A percentile compares a stretch with the other conserved stretches of the same genome.
Evolutionary conservation across 176 grass and related monocot genomes (phyloP).

Genomic region (Aegilops umbellulata): DNA sequence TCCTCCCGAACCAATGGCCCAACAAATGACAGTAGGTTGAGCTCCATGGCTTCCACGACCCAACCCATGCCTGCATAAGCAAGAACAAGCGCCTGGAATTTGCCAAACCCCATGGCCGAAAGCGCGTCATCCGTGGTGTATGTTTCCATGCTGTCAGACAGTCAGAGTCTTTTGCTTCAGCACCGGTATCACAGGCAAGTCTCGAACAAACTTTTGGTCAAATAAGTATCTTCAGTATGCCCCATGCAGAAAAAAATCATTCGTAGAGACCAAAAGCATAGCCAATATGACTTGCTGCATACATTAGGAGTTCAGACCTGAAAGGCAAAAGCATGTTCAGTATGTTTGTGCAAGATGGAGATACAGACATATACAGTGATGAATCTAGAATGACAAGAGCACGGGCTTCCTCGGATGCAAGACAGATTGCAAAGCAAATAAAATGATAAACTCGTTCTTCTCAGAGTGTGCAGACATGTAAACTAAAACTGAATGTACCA

Average conservation of each 20-base stretch:
- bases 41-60: constrained; percentile 71
- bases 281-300: background rate
- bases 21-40: constrained; percentile 69
- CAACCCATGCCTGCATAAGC: constrained; percentile 63
- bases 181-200: background rate
- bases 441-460: background rate
- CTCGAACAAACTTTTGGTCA: background rate
- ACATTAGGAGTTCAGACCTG: background rate
- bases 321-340: background rate
- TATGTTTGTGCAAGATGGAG: background rate
- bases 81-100: constrained; percentile 70
- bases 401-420: no score
- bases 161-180: background rate
- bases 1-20: constrained; percentile 49
- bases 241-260: background rate
- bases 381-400: background rate
- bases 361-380: background rate
- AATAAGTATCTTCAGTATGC: background rate
- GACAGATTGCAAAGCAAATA: no score
- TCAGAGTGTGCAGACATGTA: background rate
- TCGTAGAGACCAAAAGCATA: background rate
- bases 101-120: constrained; percentile 61
- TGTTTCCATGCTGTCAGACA: constrained; percentile 25
- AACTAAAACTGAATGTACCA: no score
- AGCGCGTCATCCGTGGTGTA: constrained; percentile 71